A percentile compares a stretch with the other conserved stretches of the same genome.
Evolutionary conservation across 2,329 filamentous ascomycete genomes (phyloP).

Genomic region (Calonectria crousiana): DNA sequence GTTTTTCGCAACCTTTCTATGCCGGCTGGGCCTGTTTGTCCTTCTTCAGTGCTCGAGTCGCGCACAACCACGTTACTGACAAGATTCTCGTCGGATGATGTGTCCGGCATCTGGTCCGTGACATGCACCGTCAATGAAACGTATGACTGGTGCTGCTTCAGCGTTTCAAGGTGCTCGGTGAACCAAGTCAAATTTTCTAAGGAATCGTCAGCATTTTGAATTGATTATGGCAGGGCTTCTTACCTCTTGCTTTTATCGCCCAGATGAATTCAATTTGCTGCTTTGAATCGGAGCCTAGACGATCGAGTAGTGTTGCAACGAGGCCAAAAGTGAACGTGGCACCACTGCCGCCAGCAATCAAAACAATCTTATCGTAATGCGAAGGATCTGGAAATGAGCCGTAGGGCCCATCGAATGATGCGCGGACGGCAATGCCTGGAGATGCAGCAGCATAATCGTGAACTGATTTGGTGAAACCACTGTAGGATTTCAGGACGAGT

Average conservation of each 20-base stretch:
- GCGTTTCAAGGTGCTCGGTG: background rate
- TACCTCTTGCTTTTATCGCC: constrained; percentile 24
- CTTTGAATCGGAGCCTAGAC: background rate
- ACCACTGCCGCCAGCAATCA: constrained; percentile 40
- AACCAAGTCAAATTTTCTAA: constrained; percentile 1
- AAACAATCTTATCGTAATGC: constrained; percentile 35
- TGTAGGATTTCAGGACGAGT: constrained; percentile 62
- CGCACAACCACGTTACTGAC: background rate
- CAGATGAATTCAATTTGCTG: constrained; percentile 29
- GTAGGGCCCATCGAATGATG: constrained; percentile 67
- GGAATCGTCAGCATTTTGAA: background rate
- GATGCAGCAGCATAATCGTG: constrained; percentile 58
- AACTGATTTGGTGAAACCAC: constrained; percentile 65
- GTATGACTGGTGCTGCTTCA: background rate
- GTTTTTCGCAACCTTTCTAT: background rate
- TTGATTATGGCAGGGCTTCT: background rate
- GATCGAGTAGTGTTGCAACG: constrained; percentile 3
- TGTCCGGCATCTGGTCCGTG: background rate
- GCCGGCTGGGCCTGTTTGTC: background rate
- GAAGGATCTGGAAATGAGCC: constrained; percentile 62
- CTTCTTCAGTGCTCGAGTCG: background rate
- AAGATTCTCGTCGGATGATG: background rate
- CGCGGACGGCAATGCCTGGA: constrained; percentile 56
- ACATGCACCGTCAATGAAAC: background rate
- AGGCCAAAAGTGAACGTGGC: constrained; percentile 39